A percentile compares a stretch with the other conserved stretches of the same genome.
These are phyloP conservation scores for Mimosa pudica DNA, from an alignment of 306 rosid species.

Conservation along the genomic window DNA sequence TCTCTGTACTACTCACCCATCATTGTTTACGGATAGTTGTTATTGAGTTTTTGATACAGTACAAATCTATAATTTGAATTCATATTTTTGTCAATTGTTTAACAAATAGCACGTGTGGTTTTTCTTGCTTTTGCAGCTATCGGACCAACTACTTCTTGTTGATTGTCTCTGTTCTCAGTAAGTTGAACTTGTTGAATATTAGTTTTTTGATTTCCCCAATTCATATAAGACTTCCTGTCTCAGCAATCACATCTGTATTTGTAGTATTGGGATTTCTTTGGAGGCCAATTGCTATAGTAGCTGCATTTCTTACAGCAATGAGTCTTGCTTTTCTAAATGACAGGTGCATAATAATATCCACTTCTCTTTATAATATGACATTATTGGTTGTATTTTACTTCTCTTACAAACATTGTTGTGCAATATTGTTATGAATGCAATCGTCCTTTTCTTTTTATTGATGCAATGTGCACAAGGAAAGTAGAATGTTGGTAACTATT, in stretches of 20 bases:
- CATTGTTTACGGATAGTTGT: not conserved
- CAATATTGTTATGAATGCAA: not conserved
- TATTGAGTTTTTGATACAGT: not conserved
- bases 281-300: slow-evolving; percentile 66
- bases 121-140: slow-evolving; percentile 63
- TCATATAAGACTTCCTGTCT: not conserved
- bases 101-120: slow-evolving; percentile 18
- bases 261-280: slow-evolving; percentile 73
- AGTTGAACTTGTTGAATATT: slow-evolving; percentile 36
- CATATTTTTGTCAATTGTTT: not conserved
- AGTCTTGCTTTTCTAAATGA: slow-evolving; percentile 77
- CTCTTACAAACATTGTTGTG: not conserved
- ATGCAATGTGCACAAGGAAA: not conserved
- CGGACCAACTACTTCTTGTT: slow-evolving; percentile 91
- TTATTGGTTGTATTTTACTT: slow-evolving; percentile 10
- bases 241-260: slow-evolving; percentile 29
- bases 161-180: slow-evolving; percentile 83
- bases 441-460: not conserved
- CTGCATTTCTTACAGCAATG: slow-evolving; percentile 70
- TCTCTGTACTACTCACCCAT: not conserved
- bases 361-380: not conserved
- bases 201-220: slow-evolving; percentile 1
- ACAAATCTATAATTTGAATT: not conserved
- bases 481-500: not conserved
- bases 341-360: slow-evolving; percentile 44